Evolutionary conservation across 2,329 filamentous ascomycete genomes (phyloP), one percentile per base, ranked within the genome.

Genomic region (Fusarium penzigii): DNA sequence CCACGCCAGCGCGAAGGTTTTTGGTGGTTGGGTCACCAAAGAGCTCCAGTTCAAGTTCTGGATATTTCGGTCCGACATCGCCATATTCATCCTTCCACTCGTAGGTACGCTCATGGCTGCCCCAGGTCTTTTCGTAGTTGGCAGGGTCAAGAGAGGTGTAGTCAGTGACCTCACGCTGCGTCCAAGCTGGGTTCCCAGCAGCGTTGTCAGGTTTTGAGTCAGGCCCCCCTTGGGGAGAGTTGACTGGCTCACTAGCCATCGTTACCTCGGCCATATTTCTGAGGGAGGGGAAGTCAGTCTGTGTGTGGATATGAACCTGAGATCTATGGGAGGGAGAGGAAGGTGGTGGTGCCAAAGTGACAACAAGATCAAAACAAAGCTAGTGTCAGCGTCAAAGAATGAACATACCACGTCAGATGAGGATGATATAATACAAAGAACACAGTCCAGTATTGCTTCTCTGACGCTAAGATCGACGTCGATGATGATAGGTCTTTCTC

Each of bases 71-170:
- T 7, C 88, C 93, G 48, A 99, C 78, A 39, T 97, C 93, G 2
- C 93, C 94, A 61, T 81, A 89, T 3, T 96, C 90, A 11, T 92
- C 91, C 16, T 85, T 80, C 88, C 89, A 97, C 65, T 92, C 84
- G 63, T 97, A 97, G 41, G 88, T 78, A 0, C 68, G 73, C n/a
- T 84, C 86, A 49, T 82, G 81, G 38, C 75, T 70, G 13, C 78
- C 81, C 73, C 78, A 84, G 3, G 68, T 63, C 11, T 64, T 63
- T 7, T 45, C 39, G 5, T 42, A 48, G 6, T 63, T 53, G 4
- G 46, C 51, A 5, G 55, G 39, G 2, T 53, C 34, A 41, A 67
- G 36, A 5, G 68, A 58, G 13, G 68, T 64, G 65, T 86, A 85
- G 61, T 84, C 74, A 61, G 79, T 77, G 0, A 75, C 69, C 3